Percentiles rank a stretch among this genome's conserved stretches.
phyloP scores from a whole-genome alignment of 495 filamentous ascomycete species.

The Penicillium odoratum region DNA sequence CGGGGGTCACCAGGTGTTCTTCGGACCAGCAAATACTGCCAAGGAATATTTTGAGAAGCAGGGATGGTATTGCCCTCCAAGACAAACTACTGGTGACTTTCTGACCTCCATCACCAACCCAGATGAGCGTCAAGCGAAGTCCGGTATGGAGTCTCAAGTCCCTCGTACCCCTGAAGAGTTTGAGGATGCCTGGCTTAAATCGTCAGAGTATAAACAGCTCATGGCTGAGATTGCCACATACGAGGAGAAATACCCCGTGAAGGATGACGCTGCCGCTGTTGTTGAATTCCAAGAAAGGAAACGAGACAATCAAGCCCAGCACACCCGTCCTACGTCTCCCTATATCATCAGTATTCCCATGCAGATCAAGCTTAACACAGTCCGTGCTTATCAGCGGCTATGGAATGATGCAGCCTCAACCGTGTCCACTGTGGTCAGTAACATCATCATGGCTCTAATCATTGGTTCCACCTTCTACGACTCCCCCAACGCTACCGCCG shows the following conservation, averaged over 20 bases:
- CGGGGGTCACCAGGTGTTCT: slow-evolving; percentile 66
- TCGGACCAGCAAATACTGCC: slow-evolving; percentile 57
- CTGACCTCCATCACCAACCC: slow-evolving; percentile 77
- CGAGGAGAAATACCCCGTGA: slow-evolving; percentile 61
- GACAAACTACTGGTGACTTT: slow-evolving; percentile 78
- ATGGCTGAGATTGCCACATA: slow-evolving; percentile 71
- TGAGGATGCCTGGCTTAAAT: slow-evolving; percentile 69
- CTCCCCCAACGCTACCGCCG: slow-evolving; percentile 56
- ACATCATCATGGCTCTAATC: slow-evolving; percentile 73
- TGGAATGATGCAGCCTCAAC: slow-evolving; percentile 71
- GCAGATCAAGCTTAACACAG: slow-evolving; percentile 73
- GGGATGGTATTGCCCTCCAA: slow-evolving; percentile 74
- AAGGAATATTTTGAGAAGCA: slow-evolving; percentile 61
- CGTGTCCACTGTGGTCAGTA: slow-evolving; percentile 68
- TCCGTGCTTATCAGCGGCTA: slow-evolving; percentile 67
- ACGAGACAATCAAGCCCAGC: slow-evolving; percentile 53
- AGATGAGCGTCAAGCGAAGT: slow-evolving; percentile 59
- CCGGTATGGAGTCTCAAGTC: slow-evolving; percentile 60
- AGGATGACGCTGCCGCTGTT: slow-evolving; percentile 47
- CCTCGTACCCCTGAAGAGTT: slow-evolving; percentile 80
- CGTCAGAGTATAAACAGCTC: slow-evolving; percentile 62
- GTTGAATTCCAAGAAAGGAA: slow-evolving; percentile 69
- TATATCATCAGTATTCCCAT: slow-evolving; percentile 72
- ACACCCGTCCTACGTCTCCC: slow-evolving; percentile 64
- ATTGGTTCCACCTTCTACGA: slow-evolving; percentile 84